Conservation (phyloP, 202 grass and related monocot genomes). For the Cymbopogon flexuosus region DNA sequence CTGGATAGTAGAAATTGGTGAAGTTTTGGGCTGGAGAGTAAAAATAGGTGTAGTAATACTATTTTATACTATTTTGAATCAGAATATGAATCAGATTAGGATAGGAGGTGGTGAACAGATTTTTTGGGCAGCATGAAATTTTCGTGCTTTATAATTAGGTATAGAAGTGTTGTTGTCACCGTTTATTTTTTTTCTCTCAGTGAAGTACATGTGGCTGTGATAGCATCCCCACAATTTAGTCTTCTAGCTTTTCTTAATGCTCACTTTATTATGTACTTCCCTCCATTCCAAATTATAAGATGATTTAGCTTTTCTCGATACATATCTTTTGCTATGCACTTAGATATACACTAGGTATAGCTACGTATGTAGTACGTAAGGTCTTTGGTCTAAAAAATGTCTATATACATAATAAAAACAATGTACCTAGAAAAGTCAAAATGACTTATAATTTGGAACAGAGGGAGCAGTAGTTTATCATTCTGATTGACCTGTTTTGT, state of each 20-base stretch:
- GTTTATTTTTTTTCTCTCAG: not conserved
- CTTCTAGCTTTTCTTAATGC: not conserved
- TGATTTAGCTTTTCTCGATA: not conserved
- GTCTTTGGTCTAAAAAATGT: not conserved
- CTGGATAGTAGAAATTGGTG: too few relatives aligned
- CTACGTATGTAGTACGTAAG: not conserved
- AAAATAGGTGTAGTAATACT: too few relatives aligned
- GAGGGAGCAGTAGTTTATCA: not conserved
- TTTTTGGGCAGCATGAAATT: too few relatives aligned
- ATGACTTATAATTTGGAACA: not conserved
- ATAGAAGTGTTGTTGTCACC: not conserved
- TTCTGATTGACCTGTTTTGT: constrained; percentile 21
- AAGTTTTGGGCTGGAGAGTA: too few relatives aligned
- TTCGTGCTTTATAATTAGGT: too few relatives aligned
- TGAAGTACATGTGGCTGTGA: not conserved
- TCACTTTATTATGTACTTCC: not conserved
- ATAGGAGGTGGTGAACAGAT: too few relatives aligned
- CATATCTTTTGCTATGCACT: not conserved
- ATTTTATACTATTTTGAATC: too few relatives aligned
- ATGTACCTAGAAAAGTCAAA: not conserved
- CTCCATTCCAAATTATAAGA: not conserved
- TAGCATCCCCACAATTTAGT: not conserved
- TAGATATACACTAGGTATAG: not conserved
- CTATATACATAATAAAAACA: not conserved
- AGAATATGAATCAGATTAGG: too few relatives aligned